These are phyloP conservation scores for Aspergillus fructus DNA, from an alignment of 2,329 filamentous ascomycete species.

Conservation along the genomic window DNA sequence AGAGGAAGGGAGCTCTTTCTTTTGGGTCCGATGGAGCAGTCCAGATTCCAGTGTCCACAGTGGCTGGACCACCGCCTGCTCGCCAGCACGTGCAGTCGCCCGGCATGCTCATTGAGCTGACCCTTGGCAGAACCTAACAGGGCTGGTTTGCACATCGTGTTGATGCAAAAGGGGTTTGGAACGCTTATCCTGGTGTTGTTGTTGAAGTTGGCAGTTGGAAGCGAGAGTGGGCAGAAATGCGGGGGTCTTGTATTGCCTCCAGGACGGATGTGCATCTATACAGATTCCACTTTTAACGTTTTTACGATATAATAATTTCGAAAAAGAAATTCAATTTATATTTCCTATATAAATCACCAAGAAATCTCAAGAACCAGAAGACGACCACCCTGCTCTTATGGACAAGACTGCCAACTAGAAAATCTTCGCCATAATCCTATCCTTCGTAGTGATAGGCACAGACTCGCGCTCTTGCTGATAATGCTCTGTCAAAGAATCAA, in stretches of 20 bases:
- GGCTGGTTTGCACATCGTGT: neutral
- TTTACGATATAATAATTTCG: too few species aligned
- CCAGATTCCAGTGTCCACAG: too few species aligned
- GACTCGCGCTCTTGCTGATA: neutral
- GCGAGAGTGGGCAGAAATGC: neutral
- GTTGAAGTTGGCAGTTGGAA: neutral
- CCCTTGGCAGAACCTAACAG: neutral
- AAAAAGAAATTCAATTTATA: too few species aligned
- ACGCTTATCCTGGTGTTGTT: neutral
- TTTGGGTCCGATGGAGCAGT: neutral
- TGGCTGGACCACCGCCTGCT: neutral
- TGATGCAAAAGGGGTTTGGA: neutral
- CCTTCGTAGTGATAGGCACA: neutral
- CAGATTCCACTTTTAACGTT: too few species aligned
- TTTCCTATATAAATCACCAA: too few species aligned
- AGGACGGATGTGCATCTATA: too few species aligned
- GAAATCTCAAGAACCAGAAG: too few species aligned
- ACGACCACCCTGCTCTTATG: too few species aligned
- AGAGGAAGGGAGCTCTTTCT: neutral
- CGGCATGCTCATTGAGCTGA: slow-evolving; percentile 1
- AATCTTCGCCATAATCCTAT: slow-evolving; percentile 2
- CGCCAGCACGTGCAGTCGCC: slow-evolving; percentile 2
- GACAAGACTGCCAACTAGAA: neutral
- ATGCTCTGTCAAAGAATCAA: neutral
- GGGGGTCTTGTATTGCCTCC: too few species aligned